These are phyloP conservation scores for Aspergillus udagawae DNA, from an alignment of 2,329 filamentous ascomycete species.

Conservation along the genomic window DNA sequence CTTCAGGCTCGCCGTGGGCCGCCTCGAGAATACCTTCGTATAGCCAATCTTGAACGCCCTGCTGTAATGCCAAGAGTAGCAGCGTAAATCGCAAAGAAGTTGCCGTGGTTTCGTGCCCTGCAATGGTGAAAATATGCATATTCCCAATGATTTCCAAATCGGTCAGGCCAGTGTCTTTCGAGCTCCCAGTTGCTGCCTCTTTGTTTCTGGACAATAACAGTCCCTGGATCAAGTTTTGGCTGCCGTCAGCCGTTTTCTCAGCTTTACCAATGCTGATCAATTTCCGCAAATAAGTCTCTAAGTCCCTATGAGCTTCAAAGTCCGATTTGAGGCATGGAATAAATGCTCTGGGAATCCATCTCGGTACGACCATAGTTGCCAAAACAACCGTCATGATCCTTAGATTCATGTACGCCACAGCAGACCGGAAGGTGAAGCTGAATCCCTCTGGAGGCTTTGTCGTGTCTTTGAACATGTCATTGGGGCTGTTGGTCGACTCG, in stretches of 20 bases:
- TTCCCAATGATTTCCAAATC: slow-evolving; percentile 48
- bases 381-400: slow-evolving; percentile 11
- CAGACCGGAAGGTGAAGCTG: slow-evolving; percentile 18
- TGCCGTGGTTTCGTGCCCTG: slow-evolving; percentile 51
- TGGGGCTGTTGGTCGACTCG: slow-evolving; percentile 12
- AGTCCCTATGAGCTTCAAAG: slow-evolving; percentile 24
- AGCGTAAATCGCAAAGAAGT: slow-evolving; percentile 43
- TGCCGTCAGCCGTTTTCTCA: slow-evolving; percentile 20
- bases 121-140: slow-evolving; percentile 48
- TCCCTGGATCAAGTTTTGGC: slow-evolving; percentile 13
- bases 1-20: slow-evolving; percentile 9
- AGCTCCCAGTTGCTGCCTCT: neutral
- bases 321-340: slow-evolving; percentile 30
- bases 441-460: slow-evolving; percentile 15
- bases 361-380: slow-evolving; percentile 15
- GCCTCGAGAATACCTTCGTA: slow-evolving; percentile 37
- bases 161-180: slow-evolving; percentile 6
- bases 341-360: slow-evolving; percentile 16
- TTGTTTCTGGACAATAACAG: slow-evolving; percentile 7
- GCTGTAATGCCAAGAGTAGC: slow-evolving; percentile 43
- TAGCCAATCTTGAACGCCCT: slow-evolving; percentile 45
- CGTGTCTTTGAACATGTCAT: slow-evolving; percentile 19
- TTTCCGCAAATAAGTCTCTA: slow-evolving; percentile 14
- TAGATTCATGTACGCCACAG: slow-evolving; percentile 23
- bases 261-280: slow-evolving; percentile 15